These are phyloP conservation scores for Colletotrichum paranaense DNA, from an alignment of 2,329 filamentous ascomycete genomes.

Conservation along the genomic window DNA sequence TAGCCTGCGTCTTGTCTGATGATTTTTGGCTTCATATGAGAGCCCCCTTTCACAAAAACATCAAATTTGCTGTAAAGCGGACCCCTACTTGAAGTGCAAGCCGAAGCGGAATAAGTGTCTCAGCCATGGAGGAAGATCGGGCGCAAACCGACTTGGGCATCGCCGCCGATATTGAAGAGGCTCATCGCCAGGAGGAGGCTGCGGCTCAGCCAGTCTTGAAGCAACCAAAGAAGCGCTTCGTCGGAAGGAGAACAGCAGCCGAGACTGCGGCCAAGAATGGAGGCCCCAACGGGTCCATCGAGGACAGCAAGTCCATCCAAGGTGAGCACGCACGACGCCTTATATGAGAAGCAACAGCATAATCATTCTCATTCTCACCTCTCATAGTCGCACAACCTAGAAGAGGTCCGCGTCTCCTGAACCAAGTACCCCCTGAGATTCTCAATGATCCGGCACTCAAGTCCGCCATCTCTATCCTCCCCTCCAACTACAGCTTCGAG, in stretches of 20 bases:
- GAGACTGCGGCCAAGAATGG: slow-evolving; percentile 60
- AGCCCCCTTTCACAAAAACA: background rate
- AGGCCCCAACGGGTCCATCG: slow-evolving; percentile 49
- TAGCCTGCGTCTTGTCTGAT: background rate
- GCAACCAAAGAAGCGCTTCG: slow-evolving; percentile 92
- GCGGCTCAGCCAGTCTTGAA: slow-evolving; percentile 56
- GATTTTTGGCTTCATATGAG: background rate
- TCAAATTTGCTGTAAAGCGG: background rate
- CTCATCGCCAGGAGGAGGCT: slow-evolving; percentile 49
- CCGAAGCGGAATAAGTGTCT: background rate
- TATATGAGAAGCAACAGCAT: background rate
- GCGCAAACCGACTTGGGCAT: slow-evolving; percentile 77
- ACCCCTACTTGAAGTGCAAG: background rate
- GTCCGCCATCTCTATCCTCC: slow-evolving; percentile 86
- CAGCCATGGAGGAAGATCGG: slow-evolving; percentile 80
- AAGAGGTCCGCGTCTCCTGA: slow-evolving; percentile 82
- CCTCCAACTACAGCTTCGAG: slow-evolving; percentile 98
- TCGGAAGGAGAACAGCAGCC: slow-evolving; percentile 80
- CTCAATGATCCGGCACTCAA: slow-evolving; percentile 87
- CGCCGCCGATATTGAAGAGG: slow-evolving; percentile 71
- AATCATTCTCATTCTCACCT: slow-evolving; percentile 10
- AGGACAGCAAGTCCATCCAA: slow-evolving; percentile 75
- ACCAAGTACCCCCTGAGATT: slow-evolving; percentile 90
- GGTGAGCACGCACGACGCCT: slow-evolving; percentile 10
- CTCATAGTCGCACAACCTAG: slow-evolving; percentile 75